Percentiles rank a stretch among this genome's conserved stretches.
phyloP scores from a whole-genome alignment of 1,284 basidiomycete genomes.

The Earliella scabrosa region DNA sequence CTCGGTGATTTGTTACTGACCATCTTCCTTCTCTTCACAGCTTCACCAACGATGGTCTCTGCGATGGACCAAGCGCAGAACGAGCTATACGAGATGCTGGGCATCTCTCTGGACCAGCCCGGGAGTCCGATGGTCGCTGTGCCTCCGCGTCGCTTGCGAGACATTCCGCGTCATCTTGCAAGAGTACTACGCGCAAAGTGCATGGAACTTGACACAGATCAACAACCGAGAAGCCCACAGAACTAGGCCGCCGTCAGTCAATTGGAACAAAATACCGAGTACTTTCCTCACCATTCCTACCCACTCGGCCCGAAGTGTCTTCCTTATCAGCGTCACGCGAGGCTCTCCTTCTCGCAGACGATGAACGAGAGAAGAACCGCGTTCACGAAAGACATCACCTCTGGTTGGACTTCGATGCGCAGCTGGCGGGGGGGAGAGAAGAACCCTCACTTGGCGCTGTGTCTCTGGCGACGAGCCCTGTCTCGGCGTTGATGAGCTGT shows the following conservation, averaged over 20 bases:
- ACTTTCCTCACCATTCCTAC: not conserved
- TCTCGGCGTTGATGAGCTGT: not conserved
- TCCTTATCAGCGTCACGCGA: too few species aligned
- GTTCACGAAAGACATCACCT: not conserved
- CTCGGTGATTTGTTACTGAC: too few species aligned
- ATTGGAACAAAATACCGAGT: not conserved
- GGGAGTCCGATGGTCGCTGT: too few species aligned
- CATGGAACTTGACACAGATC: too few species aligned
- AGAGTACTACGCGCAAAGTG: too few species aligned
- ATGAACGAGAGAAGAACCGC: not conserved
- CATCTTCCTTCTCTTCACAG: not conserved
- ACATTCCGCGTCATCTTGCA: too few species aligned
- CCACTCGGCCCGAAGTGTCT: too few species aligned
- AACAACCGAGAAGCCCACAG: too few species aligned
- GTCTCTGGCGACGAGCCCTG: not conserved
- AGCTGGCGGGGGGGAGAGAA: not conserved
- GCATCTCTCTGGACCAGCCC: slow-evolving; percentile 50
- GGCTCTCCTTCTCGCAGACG: not conserved
- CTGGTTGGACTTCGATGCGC: not conserved
- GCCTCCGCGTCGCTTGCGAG: too few species aligned
- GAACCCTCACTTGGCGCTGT: not conserved
- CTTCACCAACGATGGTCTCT: slow-evolving; percentile 38
- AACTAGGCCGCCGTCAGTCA: too few species aligned
- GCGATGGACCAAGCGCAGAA: slow-evolving; percentile 65
- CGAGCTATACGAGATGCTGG: slow-evolving; percentile 73